Percentiles rank a stretch among this genome's conserved stretches.
These are phyloP conservation scores for Collybiopsis confluens DNA, from an alignment of 768 basidiomycete genomes.

Conservation along the genomic window DNA sequence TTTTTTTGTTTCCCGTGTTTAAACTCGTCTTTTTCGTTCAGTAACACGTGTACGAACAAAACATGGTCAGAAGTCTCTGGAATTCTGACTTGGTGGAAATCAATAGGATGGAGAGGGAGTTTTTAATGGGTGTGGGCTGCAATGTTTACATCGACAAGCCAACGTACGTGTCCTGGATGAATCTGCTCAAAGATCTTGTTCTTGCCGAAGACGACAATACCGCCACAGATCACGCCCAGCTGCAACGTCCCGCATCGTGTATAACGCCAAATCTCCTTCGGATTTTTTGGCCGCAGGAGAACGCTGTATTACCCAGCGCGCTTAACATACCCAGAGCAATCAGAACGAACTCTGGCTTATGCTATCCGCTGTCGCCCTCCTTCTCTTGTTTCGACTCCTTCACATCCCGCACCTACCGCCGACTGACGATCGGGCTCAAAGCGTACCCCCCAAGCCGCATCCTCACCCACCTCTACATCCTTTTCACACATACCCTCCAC, in stretches of 20 bases:
- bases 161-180: constrained; percentile 81
- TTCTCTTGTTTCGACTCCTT: constrained; percentile 9
- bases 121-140: constrained; percentile 75
- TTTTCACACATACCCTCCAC: constrained; percentile 50
- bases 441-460: constrained; percentile 71
- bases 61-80: constrained; percentile 95
- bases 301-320: constrained; percentile 51
- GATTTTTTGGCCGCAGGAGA: constrained; percentile 21
- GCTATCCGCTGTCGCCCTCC: neutral
- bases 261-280: constrained; percentile 19
- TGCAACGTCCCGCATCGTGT: constrained; percentile 12
- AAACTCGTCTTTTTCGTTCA: constrained; percentile 26
- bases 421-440: constrained; percentile 49
- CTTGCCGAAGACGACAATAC: constrained; percentile 66
- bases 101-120: constrained; percentile 91
- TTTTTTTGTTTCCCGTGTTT: constrained; percentile 8
- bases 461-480: constrained; percentile 62
- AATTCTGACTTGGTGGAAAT: constrained; percentile 79
- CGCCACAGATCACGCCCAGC: constrained; percentile 35
- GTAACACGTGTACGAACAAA: constrained; percentile 97
- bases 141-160: constrained; percentile 73
- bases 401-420: constrained; percentile 10
- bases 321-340: constrained; percentile 58
- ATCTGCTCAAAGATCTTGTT: constrained; percentile 79
- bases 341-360: constrained; percentile 13